These are phyloP conservation scores for Trichosanthes truncata DNA, from an alignment of 306 rosid genomes.

Conservation along the genomic window DNA sequence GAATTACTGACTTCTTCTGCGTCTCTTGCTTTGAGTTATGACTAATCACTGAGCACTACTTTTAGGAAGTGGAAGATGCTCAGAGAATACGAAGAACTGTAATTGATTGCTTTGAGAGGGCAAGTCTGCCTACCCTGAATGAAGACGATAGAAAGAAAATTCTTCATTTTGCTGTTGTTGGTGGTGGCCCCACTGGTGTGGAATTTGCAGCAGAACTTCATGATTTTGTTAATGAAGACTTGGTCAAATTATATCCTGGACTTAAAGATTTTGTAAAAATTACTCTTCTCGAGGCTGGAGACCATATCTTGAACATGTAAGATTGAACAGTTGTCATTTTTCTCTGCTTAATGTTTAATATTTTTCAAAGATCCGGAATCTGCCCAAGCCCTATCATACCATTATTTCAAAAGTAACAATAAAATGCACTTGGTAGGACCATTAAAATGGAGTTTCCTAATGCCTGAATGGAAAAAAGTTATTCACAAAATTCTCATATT, in stretches of 20 bases:
- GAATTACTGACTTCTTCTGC: not conserved
- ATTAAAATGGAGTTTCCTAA: not conserved
- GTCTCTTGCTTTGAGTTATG: not conserved
- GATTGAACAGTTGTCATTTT: constrained; percentile 6
- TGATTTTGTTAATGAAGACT: constrained; percentile 82
- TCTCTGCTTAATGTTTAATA: not conserved
- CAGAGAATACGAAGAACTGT: constrained; percentile 87
- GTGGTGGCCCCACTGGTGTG: constrained; percentile 99
- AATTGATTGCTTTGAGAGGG: constrained; percentile 90
- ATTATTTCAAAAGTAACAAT: not conserved
- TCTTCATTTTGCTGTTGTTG: constrained; percentile 96
- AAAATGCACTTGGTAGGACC: not conserved
- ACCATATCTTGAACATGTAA: constrained; percentile 83
- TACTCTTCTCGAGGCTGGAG: constrained; percentile 87
- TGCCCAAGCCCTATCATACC: not conserved
- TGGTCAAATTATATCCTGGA: constrained; percentile 63
- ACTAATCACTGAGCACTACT: not conserved
- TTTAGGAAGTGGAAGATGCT: constrained; percentile 98
- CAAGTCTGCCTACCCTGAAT: constrained; percentile 59
- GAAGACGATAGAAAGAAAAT: constrained; percentile 83
- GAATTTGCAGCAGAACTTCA: constrained; percentile 97
- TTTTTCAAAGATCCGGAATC: not conserved
- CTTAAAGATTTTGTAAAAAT: constrained; percentile 63
- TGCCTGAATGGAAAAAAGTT: not conserved
- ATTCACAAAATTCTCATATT: not conserved